Base-by-base conservation (phyloP, 2,329 filamentous ascomycete species). In the Aureobasidium sp. region DNA sequence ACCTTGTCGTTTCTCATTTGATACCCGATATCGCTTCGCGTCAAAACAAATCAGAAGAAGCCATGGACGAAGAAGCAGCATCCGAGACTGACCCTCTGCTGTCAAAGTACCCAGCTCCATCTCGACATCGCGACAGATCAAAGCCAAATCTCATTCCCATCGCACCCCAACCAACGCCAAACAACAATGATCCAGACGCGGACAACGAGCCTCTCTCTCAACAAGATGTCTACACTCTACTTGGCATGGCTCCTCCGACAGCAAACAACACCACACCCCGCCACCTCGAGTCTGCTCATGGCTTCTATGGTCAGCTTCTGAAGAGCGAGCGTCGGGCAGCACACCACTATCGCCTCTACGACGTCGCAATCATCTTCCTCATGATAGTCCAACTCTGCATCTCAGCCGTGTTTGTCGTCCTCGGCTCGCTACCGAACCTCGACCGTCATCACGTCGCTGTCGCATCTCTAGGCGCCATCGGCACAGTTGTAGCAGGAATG, bases 331-430 rank as follows among this genome's bases (percentile, higher is more conserved):
- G 61, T 7, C 67, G 68, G 41, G 65, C 66, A 44, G 64, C 69
- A 58, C 65, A 37, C 16, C 69, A 71, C 48, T 71, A 71, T 60
- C 65, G 63, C 29, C 54, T 71, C 57, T 74, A 70, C 65, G 69
- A 70, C 30, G 41, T 68, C 25, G 44, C 69, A 7, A 67, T 65
- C 7, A 71, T 72, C 63, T 64, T 68, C 42, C 66, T 72, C 39
- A 65, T 75, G 21, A 64, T 70, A 1, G 48, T 69, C 3, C 72
- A 75, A 58, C 66, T 74, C 36, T 45, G 73, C 15, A 64, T 75
- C 10, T 69, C 68, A 30, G 72, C 72, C 9, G 65, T 73, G 1
- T 70, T 75, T 55, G 73, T 75, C 64, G 62, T 75, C 0, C 68
- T 75, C n/a, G 73, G 72, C 36, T 66, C 68, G 11, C 52, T 71